Percentiles rank a stretch among this genome's conserved stretches.
Evolutionary conservation across 495 filamentous ascomycete species (phyloP).

Genomic region (Penicillium canariense): DNA sequence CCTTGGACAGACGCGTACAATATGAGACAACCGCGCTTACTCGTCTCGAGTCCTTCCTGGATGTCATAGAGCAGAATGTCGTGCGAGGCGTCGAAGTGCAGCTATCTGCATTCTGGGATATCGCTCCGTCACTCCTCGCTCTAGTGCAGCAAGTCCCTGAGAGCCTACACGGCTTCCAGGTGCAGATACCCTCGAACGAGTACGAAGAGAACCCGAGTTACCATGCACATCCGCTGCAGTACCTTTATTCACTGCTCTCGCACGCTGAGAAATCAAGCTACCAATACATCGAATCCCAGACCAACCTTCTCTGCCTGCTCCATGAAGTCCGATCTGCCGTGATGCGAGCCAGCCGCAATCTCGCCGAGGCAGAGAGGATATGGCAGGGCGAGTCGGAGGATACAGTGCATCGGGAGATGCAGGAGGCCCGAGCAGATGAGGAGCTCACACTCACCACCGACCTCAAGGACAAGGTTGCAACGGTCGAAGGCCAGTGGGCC

Average conservation of each 20-base stretch:
- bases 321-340: constrained; percentile 88
- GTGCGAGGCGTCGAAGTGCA: constrained; percentile 86
- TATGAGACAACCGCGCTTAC: constrained; percentile 64
- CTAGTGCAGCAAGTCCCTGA: constrained; percentile 75
- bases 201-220: constrained; percentile 84
- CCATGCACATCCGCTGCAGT: constrained; percentile 75
- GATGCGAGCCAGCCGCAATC: constrained; percentile 54
- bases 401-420: constrained; percentile 52
- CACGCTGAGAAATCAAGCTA: constrained; percentile 90
- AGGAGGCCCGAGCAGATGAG: constrained; percentile 60
- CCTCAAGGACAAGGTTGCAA: constrained; percentile 83
- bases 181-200: constrained; percentile 71
- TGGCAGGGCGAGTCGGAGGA: constrained; percentile 54
- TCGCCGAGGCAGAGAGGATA: constrained; percentile 57
- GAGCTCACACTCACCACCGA: constrained; percentile 74
- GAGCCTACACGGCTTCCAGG: constrained; percentile 54
- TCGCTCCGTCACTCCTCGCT: constrained; percentile 75
- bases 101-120: constrained; percentile 94
- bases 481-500: constrained; percentile 85
- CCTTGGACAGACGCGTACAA: constrained; percentile 59
- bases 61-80: constrained; percentile 81
- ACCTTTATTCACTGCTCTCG: constrained; percentile 75
- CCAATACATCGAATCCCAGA: constrained; percentile 95
- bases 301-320: constrained; percentile 85
- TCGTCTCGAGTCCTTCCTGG: constrained; percentile 74